A percentile compares a stretch with the other conserved stretches of the same genome.
phyloP scores from a whole-genome alignment of 208 protist genomes.

The Endotrypanum monterogeii region DNA sequence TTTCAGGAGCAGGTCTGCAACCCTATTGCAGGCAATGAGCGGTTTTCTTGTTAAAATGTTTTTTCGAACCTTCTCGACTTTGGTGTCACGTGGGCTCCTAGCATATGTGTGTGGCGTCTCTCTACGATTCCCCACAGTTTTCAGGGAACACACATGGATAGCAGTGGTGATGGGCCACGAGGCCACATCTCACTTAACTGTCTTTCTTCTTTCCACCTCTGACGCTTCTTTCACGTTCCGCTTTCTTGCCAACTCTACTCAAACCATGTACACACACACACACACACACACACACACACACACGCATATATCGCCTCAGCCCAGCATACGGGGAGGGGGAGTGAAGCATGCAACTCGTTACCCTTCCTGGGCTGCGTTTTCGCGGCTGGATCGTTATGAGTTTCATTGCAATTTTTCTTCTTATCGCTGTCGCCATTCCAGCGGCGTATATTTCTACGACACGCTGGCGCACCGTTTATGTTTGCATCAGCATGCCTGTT shows the following conservation, averaged over 20 bases:
- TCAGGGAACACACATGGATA: too few relatives aligned
- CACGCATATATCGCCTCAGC: neutral
- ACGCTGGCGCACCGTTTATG: slow-evolving; percentile 51
- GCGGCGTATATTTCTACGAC: slow-evolving; percentile 41
- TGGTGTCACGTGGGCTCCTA: too few relatives aligned
- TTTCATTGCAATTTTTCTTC: slow-evolving; percentile 43
- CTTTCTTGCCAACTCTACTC: neutral
- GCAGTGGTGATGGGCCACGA: too few relatives aligned
- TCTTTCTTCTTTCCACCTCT: neutral
- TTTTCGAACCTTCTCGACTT: too few relatives aligned
- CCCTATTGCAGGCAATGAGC: too few relatives aligned
- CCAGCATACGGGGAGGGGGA: neutral
- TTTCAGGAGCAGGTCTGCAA: too few relatives aligned
- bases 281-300: slow-evolving; percentile 1
- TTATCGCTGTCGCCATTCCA: slow-evolving; percentile 59
- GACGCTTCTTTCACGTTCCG: neutral
- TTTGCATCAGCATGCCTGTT: slow-evolving; percentile 44
- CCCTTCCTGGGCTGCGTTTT: slow-evolving; percentile 24
- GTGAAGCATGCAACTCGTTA: neutral
- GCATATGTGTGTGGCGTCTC: too few relatives aligned
- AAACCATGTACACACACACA: slow-evolving; percentile 2
- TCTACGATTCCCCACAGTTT: too few relatives aligned
- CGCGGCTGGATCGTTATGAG: slow-evolving; percentile 62
- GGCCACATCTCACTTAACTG: too few relatives aligned
- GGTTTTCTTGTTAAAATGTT: too few relatives aligned